Evolutionary conservation across 2,329 filamentous ascomycete species (phyloP).

Genomic region (Diaporthe sp.): DNA sequence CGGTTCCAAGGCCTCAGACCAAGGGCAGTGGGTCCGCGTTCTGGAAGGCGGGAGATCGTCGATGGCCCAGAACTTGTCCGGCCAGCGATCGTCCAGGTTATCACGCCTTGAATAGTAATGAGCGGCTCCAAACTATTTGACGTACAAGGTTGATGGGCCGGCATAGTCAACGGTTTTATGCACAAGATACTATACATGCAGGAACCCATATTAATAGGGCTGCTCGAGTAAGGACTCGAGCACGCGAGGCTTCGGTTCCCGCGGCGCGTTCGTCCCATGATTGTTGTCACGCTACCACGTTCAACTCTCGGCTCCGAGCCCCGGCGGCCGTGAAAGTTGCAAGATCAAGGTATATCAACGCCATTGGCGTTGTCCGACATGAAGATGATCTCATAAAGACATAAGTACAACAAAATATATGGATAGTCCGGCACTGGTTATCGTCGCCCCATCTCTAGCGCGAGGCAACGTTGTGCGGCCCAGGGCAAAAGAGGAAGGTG

Average conservation of each 20-base stretch:
- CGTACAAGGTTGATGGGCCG: neutral
- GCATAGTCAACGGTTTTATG: neutral
- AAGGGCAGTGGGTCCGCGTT: neutral
- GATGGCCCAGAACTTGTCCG: neutral
- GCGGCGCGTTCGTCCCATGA: neutral
- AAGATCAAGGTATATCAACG: neutral
- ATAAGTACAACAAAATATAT: neutral
- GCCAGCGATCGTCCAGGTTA: neutral
- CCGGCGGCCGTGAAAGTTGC: neutral
- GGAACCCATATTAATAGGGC: neutral
- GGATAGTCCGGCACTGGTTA: neutral
- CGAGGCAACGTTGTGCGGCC: conserved; percentile 19
- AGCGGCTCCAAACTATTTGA: neutral
- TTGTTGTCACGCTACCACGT: neutral
- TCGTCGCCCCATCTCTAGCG: conserved; percentile 4
- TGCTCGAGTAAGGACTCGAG: too few relatives aligned
- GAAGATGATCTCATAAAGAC: neutral
- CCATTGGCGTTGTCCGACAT: neutral
- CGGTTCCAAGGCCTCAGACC: too few relatives aligned
- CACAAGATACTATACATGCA: neutral
- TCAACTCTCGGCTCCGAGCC: neutral
- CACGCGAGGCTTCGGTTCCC: neutral
- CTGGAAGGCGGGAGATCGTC: conserved; percentile 10
- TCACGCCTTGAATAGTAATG: neutral
- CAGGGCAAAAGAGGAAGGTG: conserved; percentile 24